Conservation (phyloP, 116 monocot genomes). For the Thalassia testudinum region DNA sequence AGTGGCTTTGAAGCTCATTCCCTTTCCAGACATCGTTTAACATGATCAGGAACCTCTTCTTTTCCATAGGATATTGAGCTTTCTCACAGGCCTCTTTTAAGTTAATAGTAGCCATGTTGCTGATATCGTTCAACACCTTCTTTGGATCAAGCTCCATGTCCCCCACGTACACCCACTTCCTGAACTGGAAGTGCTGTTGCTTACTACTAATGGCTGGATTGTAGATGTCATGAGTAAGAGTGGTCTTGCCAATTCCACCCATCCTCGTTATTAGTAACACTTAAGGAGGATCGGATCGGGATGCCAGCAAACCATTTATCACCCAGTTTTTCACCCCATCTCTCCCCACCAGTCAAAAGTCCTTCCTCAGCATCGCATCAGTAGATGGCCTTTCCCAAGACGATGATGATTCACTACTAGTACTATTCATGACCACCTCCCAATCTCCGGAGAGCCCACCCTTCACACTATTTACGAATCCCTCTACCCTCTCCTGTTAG, state of each 20-base stretch:
- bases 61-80: not conserved
- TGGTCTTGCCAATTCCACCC: slow-evolving; percentile 1
- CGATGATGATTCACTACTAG: too few species aligned
- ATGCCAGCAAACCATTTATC: too few species aligned
- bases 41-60: not conserved
- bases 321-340: too few species aligned
- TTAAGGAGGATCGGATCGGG: too few species aligned
- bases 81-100: too few species aligned
- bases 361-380: too few species aligned
- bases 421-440: too few species aligned
- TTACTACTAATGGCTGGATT: not conserved
- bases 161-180: not conserved
- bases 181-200: not conserved
- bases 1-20: not conserved
- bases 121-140: not conserved
- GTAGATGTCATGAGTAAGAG: not conserved
- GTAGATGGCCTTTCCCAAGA: too few species aligned
- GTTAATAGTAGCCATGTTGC: not conserved
- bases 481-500: too few species aligned
- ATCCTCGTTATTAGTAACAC: not conserved
- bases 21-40: slow-evolving; percentile 4
- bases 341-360: too few species aligned
- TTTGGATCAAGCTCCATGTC: not conserved
- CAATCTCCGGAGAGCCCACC: too few species aligned
- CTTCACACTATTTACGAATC: too few species aligned